Evolutionary conservation across 352 stramenopile genomes (phyloP).

Genomic region (Poterioochromonas sp.): DNA sequence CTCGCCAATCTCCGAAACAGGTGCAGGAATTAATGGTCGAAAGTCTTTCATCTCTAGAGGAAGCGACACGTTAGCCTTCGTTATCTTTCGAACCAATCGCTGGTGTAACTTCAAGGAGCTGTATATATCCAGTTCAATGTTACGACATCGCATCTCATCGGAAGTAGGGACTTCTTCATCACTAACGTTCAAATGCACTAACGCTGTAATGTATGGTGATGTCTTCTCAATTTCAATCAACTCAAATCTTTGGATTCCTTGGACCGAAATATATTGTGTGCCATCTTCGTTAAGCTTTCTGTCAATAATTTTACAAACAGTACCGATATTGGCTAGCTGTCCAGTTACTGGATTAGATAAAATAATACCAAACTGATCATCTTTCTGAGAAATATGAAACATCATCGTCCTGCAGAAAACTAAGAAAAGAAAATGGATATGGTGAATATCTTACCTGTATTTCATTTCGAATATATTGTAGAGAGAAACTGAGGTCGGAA

Average conservation of each 20-base stretch:
- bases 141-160: too few relatives aligned
- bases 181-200: background rate
- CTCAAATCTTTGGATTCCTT: background rate
- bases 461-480: slow-evolving; percentile 17
- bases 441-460: background rate
- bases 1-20: too few relatives aligned
- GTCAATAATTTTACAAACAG: slow-evolving; percentile 19
- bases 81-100: too few relatives aligned
- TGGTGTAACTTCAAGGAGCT: too few relatives aligned
- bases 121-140: too few relatives aligned
- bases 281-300: background rate
- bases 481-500: background rate
- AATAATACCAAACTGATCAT: slow-evolving; percentile 19
- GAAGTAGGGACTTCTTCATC: too few relatives aligned
- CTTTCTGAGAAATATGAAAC: slow-evolving; percentile 4
- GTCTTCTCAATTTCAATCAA: background rate
- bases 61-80: too few relatives aligned
- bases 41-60: too few relatives aligned
- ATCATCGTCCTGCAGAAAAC: background rate
- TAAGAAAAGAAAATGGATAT: background rate
- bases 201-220: background rate
- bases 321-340: background rate
- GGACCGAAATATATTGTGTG: background rate
- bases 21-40: too few relatives aligned
- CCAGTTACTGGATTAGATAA: background rate